Evolutionary conservation across 208 protist species (phyloP), one percentile per base, ranked within the genome.

Genomic region (Wallacemonas sp.): DNA sequence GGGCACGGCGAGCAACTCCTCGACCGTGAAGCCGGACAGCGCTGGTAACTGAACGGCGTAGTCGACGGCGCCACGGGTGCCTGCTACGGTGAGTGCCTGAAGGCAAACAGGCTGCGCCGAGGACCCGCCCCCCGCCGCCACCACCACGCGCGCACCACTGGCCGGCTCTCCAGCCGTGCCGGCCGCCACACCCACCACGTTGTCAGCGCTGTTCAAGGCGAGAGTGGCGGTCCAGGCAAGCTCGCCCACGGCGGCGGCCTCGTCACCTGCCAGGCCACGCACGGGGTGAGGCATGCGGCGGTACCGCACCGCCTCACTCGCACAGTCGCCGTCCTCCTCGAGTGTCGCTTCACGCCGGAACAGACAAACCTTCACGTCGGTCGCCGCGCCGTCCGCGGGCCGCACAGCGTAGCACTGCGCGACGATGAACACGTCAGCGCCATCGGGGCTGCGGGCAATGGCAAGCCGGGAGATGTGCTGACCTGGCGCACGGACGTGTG

Each of bases 261-360:
- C n/a, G n/a, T n/a, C n/a, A n/a, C n/a, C n/a, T n/a, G n/a, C n/a
- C n/a, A 73, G 64, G 42, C 64, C 76, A n/a, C 59, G 52, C 38
- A 84, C 61, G 6, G 61, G 19, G 29, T 67, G 78, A 2, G 83
- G 83, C 30, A 89, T 50, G 1, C 66, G 76, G 54, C 78, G 63
- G 66, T 89, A 89, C 37, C 50, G 68, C 39, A 81, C 78, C 10
- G 41, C 32, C 26, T 55, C 41, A n/a, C 61, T 44, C 5, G 48
- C 36, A 19, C 45, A 61, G 32, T 50, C 60, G 3, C 38, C 34
- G 48, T 50, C 52, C 27, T 15, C 45, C 19, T 53, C 63, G 34
- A 71, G n/a, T n/a, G n/a, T n/a, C n/a, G n/a, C 60, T 39, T 71
- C 63, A 6, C 81, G 78, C 8, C 76, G 83, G 44, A 73, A 81